Evolutionary conservation across 371 early-diverging fungal genomes (phyloP).

Genomic region (Fennellomyces sp.): DNA sequence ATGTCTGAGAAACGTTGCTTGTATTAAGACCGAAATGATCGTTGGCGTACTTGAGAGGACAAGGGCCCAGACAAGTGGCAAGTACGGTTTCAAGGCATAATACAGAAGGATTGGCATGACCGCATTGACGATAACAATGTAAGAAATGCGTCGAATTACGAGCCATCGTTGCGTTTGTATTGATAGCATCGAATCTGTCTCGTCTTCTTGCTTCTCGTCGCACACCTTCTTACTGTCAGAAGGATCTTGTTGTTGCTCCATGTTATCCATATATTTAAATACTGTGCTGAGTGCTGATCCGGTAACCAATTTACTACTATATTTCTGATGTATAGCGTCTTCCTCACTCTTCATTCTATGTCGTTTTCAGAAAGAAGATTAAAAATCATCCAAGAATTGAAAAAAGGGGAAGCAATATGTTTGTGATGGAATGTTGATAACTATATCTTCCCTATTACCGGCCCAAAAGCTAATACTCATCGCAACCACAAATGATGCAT

Average conservation of each 20-base stretch:
- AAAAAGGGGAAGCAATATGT: background rate
- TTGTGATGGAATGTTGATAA: background rate
- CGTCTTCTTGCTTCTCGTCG: slow-evolving; percentile 1
- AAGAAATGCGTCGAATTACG: slow-evolving; percentile 18
- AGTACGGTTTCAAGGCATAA: slow-evolving; percentile 32
- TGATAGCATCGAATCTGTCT: slow-evolving; percentile 6
- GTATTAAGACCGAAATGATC: slow-evolving; percentile 36
- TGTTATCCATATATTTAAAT: slow-evolving; percentile 2
- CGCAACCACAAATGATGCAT: background rate
- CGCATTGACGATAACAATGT: slow-evolving; percentile 39
- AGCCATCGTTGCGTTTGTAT: slow-evolving; percentile 14
- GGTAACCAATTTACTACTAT: background rate
- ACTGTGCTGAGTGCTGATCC: background rate
- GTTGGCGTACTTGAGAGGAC: slow-evolving; percentile 44
- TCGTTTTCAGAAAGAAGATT: background rate
- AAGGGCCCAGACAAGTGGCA: slow-evolving; percentile 44
- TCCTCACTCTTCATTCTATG: background rate
- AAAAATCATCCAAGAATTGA: background rate
- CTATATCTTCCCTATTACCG: background rate
- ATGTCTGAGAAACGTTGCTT: slow-evolving; percentile 31
- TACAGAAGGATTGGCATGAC: slow-evolving; percentile 41
- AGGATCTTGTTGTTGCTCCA: background rate
- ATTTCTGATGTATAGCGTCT: too few relatives aligned
- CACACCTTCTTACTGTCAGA: too few relatives aligned
- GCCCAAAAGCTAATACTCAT: slow-evolving; percentile 4